These are phyloP conservation scores for Hydnomerulius pinastri DNA, from an alignment of 768 basidiomycete species.

Conservation along the genomic window DNA sequence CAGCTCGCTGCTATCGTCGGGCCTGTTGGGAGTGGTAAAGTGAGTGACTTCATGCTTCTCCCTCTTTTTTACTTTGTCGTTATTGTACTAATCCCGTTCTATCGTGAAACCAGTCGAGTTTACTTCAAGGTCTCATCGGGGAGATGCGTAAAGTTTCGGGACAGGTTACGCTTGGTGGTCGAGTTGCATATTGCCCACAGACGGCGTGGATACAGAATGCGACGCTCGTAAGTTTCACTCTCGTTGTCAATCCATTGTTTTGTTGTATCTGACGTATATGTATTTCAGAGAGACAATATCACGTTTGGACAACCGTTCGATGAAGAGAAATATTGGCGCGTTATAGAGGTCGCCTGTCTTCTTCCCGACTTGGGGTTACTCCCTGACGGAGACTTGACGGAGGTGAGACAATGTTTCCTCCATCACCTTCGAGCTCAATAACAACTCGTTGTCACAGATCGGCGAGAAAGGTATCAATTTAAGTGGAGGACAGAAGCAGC, in stretches of 20 bases:
- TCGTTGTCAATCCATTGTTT: background rate
- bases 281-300: slow-evolving; percentile 59
- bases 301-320: slow-evolving; percentile 67
- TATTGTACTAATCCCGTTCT: background rate
- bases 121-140: slow-evolving; percentile 65
- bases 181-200: slow-evolving; percentile 71
- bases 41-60: slow-evolving; percentile 17
- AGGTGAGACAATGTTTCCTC: slow-evolving; percentile 40
- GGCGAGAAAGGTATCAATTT: slow-evolving; percentile 72
- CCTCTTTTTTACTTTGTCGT: background rate
- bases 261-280: background rate
- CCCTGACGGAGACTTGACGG: slow-evolving; percentile 71
- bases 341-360: slow-evolving; percentile 58
- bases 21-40: slow-evolving; percentile 68
- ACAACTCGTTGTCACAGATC: slow-evolving; percentile 41
- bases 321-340: slow-evolving; percentile 65
- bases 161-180: slow-evolving; percentile 58
- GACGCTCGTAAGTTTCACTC: slow-evolving; percentile 42
- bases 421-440: background rate
- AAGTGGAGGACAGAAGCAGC: slow-evolving; percentile 67
- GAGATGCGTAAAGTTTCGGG: slow-evolving; percentile 65
- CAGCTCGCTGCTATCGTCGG: slow-evolving; percentile 65
- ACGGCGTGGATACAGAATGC: slow-evolving; percentile 79
- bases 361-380: slow-evolving; percentile 65
- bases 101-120: slow-evolving; percentile 46